Evolutionary conservation across 257 asterid genomes (phyloP).

Genomic region (Solanum paucissectum): DNA sequence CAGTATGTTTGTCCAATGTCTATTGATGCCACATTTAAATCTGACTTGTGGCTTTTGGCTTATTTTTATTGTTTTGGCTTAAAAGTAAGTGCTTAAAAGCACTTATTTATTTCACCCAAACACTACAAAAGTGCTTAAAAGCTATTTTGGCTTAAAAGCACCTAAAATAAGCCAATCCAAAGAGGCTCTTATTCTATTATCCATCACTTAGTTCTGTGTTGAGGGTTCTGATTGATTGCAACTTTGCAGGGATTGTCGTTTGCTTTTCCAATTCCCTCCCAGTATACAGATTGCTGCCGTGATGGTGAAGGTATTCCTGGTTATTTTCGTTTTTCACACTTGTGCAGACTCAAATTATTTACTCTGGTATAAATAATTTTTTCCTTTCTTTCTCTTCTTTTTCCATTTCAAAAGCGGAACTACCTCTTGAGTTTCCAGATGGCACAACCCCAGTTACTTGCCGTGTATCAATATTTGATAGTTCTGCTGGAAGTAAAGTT

Average conservation of each 20-base stretch:
- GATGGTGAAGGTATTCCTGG: slow-evolving; percentile 35
- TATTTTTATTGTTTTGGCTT: background rate
- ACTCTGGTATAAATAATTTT: slow-evolving; percentile 1
- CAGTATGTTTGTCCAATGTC: slow-evolving; percentile 35
- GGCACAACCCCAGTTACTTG: slow-evolving; percentile 87
- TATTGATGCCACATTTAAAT: background rate
- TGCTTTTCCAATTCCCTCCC: slow-evolving; percentile 74
- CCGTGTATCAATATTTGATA: slow-evolving; percentile 66
- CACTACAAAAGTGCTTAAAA: background rate
- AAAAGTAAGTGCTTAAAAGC: background rate
- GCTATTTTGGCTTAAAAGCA: background rate
- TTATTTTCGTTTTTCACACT: background rate
- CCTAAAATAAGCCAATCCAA: background rate
- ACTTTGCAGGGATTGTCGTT: slow-evolving; percentile 70
- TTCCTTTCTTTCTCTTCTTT: background rate
- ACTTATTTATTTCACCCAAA: background rate
- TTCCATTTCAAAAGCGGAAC: slow-evolving; percentile 39
- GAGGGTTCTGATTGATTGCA: background rate
- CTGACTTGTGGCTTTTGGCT: background rate
- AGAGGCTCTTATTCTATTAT: background rate
- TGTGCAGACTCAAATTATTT: background rate
- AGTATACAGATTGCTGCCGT: slow-evolving; percentile 54
- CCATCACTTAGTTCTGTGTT: background rate
- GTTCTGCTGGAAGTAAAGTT: slow-evolving; percentile 57
- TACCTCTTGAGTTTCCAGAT: slow-evolving; percentile 83